Conservation (phyloP, 202 grass and related monocot species). For the Saccharum hybrid region DNA sequence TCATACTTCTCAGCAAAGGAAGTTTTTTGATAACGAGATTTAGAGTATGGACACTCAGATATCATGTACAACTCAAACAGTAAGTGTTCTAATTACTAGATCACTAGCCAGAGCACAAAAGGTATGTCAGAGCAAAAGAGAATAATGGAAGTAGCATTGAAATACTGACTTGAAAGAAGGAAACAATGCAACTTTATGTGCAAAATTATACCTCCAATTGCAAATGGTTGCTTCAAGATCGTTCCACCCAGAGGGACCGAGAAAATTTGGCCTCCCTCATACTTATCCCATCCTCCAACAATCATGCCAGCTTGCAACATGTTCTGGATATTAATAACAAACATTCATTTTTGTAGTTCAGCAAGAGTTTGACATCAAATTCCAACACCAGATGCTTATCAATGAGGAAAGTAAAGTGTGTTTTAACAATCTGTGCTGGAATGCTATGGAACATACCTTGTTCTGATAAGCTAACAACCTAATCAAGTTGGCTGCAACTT, state of each 20-base stretch:
- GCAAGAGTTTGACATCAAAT: neutral
- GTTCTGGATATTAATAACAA: constrained; percentile 54
- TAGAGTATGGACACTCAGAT: neutral
- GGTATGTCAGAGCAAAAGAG: neutral
- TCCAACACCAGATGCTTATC: neutral
- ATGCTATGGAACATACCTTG: constrained; percentile 61
- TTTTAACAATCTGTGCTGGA: constrained; percentile 10
- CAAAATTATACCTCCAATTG: constrained; percentile 73
- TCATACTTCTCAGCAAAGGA: neutral
- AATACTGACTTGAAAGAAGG: neutral
- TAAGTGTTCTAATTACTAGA: no score
- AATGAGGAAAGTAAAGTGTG: neutral
- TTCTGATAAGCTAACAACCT: constrained; percentile 90
- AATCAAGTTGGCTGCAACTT: constrained; percentile 89
- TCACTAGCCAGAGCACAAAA: no score
- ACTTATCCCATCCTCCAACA: constrained; percentile 96
- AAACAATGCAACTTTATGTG: neutral
- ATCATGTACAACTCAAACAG: neutral
- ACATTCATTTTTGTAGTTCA: neutral
- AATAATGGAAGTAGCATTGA: neutral
- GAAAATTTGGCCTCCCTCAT: constrained; percentile 90
- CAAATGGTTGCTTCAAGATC: constrained; percentile 81
- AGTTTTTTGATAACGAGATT: neutral
- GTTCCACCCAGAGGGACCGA: constrained; percentile 90
- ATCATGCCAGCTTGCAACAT: constrained; percentile 96